Evolutionary conservation across 2,329 filamentous ascomycete species (phyloP).

Genomic region (Aspergillus aculeatus): DNA sequence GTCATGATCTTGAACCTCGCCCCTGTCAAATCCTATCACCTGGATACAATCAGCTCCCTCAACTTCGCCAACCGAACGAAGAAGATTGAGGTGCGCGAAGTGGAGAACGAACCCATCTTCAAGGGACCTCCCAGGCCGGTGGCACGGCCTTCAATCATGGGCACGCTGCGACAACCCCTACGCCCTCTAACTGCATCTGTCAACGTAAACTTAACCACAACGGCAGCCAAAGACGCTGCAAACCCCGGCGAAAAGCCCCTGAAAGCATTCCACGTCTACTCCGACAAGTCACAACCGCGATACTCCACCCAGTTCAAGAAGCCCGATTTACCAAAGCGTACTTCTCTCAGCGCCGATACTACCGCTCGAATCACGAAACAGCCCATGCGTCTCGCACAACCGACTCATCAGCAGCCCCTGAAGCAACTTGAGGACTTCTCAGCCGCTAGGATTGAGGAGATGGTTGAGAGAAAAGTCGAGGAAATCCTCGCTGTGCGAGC

Average conservation of each 20-base stretch:
- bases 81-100: slow-evolving; percentile 91
- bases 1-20: slow-evolving; percentile 96
- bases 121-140: slow-evolving; percentile 66
- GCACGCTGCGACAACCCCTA: slow-evolving; percentile 69
- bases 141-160: slow-evolving; percentile 39
- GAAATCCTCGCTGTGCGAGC: slow-evolving; percentile 81
- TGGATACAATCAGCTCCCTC: slow-evolving; percentile 88
- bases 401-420: slow-evolving; percentile 28
- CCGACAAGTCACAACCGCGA: slow-evolving; percentile 62
- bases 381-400: slow-evolving; percentile 38
- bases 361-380: slow-evolving; percentile 50
- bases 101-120: slow-evolving; percentile 92
- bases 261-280: slow-evolving; percentile 85
- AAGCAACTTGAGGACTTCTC: slow-evolving; percentile 56
- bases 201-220: slow-evolving; percentile 64
- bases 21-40: slow-evolving; percentile 85
- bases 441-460: slow-evolving; percentile 77
- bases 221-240: slow-evolving; percentile 50
- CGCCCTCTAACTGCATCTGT: slow-evolving; percentile 72
- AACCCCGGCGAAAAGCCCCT: slow-evolving; percentile 65
- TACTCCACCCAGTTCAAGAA: slow-evolving; percentile 36
- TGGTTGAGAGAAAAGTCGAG: slow-evolving; percentile 87
- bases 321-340: slow-evolving; percentile 47
- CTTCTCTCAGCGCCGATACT: slow-evolving; percentile 39
- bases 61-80: slow-evolving; percentile 95